Evolutionary conservation across 1,139 yeast genomes (phyloP).

Genomic region (Sugiyamaella novakii): DNA sequence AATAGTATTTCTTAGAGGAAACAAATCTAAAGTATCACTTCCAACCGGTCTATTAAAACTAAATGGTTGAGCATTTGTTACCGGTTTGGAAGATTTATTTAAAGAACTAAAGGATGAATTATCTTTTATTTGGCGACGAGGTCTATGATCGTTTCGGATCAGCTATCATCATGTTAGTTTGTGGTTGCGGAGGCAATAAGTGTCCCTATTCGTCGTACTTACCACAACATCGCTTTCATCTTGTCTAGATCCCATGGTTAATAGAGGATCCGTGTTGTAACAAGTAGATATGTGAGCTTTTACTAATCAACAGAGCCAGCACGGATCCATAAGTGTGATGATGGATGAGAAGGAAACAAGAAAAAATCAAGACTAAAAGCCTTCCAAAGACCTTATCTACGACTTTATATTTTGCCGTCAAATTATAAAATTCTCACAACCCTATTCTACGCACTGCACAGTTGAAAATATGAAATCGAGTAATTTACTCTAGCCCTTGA

Average conservation of each 20-base stretch:
- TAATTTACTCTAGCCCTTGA: too few species aligned
- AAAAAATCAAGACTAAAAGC: too few species aligned
- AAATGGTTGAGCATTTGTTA: slow-evolving; percentile 5
- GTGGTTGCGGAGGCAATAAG: too few species aligned
- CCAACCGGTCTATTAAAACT: not conserved
- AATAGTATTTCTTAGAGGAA: not conserved
- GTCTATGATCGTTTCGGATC: slow-evolving; percentile 3
- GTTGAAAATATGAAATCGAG: too few species aligned
- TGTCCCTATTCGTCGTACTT: too few species aligned
- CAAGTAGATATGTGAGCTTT: not conserved
- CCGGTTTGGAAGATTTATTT: slow-evolving; percentile 4
- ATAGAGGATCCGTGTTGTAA: too few species aligned
- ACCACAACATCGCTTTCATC: slow-evolving; percentile 15
- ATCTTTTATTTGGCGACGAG: slow-evolving; percentile 4
- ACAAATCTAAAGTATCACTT: slow-evolving; percentile 4
- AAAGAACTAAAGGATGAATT: slow-evolving; percentile 11
- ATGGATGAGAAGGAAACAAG: too few species aligned
- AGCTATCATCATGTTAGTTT: slow-evolving; percentile 5
- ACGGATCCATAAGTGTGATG: not conserved
- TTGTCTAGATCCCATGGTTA: slow-evolving; percentile 6
- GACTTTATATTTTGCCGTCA: too few species aligned
- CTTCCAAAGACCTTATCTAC: too few species aligned
- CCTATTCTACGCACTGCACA: too few species aligned
- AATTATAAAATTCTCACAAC: too few species aligned
- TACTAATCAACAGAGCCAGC: not conserved